These are phyloP conservation scores for Tetradesmus lagerheimii DNA, from an alignment of 139 green algal genomes.

Conservation along the genomic window DNA sequence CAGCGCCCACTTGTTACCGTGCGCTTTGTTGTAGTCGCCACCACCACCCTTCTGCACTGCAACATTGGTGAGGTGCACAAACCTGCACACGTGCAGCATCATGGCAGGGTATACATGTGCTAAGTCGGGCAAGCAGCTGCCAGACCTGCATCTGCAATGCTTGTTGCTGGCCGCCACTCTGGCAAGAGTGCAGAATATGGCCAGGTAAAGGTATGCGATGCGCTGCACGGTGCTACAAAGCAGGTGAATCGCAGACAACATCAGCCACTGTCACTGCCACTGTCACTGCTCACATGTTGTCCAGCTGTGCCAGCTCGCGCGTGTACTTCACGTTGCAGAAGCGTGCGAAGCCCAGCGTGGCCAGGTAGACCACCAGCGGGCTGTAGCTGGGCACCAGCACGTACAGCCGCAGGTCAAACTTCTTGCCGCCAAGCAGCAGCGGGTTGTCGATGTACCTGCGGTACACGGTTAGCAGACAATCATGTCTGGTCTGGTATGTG, in stretches of 20 bases:
- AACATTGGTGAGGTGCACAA: slow-evolving; percentile 89
- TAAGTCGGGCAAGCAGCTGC: not conserved
- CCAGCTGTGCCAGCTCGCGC: slow-evolving; percentile 59
- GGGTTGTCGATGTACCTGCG: slow-evolving; percentile 71
- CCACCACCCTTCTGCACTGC: slow-evolving; percentile 80
- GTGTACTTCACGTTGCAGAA: slow-evolving; percentile 87
- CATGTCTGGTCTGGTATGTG: too few relatives aligned
- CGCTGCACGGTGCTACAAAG: too few relatives aligned
- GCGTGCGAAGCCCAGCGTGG: slow-evolving; percentile 77
- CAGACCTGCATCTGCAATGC: not conserved
- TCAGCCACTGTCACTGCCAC: too few relatives aligned
- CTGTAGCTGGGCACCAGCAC: slow-evolving; percentile 52
- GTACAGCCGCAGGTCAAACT: slow-evolving; percentile 86
- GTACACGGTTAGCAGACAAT: not conserved
- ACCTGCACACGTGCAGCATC: slow-evolving; percentile 37
- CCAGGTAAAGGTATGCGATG: too few relatives aligned
- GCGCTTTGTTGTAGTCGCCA: slow-evolving; percentile 71
- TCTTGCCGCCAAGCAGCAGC: slow-evolving; percentile 75
- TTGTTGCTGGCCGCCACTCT: too few relatives aligned
- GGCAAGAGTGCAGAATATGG: too few relatives aligned
- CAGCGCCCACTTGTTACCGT: slow-evolving; percentile 86
- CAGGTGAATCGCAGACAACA: too few relatives aligned
- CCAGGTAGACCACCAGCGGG: slow-evolving; percentile 67
- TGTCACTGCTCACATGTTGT: slow-evolving; percentile 49
- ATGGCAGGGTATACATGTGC: not conserved